Base-by-base conservation (phyloP, 768 basidiomycete genomes). In the Lactarius pseudohatsudake region DNA sequence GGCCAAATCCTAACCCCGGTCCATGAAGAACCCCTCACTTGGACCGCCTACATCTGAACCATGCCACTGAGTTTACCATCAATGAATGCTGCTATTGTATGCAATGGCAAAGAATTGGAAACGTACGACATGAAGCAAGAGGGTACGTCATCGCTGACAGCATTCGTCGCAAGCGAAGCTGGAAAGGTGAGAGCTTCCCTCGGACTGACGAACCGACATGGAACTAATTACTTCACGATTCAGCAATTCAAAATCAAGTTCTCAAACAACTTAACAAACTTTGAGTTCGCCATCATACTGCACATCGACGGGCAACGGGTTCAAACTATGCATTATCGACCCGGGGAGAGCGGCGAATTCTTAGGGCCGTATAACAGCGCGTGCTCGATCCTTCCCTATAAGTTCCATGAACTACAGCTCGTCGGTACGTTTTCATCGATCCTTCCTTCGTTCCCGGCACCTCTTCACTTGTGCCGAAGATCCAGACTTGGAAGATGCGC, bases 121-220 rank as follows among this genome's bases (percentile, higher is more conserved):
- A 41, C 45, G 4, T 41, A 57, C 28, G 55, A 41, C 13, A 47
- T 40, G 16, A 40, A 53, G 15, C 45, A 41, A 11, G 65, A 62
- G 8, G 41, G 58, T 20, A 55, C 47, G 10, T 57, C 45, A 2
- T 38, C 55, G 3, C 4, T 62, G 26, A 57, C 16, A 11, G 65
- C 56, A 1, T 62, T 57, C 28, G 38, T 66, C 10, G 65, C 65
- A 18, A 66, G 65, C 22, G 60, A 62, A 38, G 56, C 61, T 26
- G 57, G 66, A 11, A 67, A 67, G 57, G 66, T 67, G 50, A 53
- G 40, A 36, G 32, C n/a, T 22, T 20, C 10, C 18, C 10, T 50
- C 10, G n/a, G 47, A 50, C 20, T 22, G 10, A 53, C 16, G 20
- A 30, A 26, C 7, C 5, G 13, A 32, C 11, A 16, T 28, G 9